phyloP scores from a whole-genome alignment of 2,329 filamentous ascomycete genomes.

The Coleophoma cylindrospora region DNA sequence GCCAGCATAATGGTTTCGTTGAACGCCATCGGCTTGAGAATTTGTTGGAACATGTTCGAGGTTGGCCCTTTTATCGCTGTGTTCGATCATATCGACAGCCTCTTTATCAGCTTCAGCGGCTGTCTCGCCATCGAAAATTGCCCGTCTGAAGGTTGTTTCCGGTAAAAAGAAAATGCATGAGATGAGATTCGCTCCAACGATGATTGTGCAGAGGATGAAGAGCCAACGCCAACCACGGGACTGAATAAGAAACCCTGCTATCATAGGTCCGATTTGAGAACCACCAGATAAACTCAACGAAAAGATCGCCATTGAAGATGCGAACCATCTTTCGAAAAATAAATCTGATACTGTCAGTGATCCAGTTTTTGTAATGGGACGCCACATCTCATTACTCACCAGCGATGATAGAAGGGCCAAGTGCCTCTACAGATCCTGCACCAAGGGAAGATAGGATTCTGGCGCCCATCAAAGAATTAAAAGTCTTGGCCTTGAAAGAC shows the following conservation, averaged over 20 bases:
- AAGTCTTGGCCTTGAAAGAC: slow-evolving; percentile 25
- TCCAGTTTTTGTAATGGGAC: too few relatives aligned
- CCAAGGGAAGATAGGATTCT: slow-evolving; percentile 27
- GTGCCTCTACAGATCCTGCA: slow-evolving; percentile 22
- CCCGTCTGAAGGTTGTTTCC: slow-evolving; percentile 26
- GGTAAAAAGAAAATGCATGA: slow-evolving; percentile 28
- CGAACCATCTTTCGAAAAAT: slow-evolving; percentile 15
- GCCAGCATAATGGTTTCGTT: slow-evolving; percentile 17
- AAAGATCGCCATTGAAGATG: slow-evolving; percentile 27
- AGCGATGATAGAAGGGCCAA: slow-evolving; percentile 27
- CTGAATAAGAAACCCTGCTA: slow-evolving; percentile 28
- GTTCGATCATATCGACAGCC: slow-evolving; percentile 12
- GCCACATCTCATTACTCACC: slow-evolving; percentile 12
- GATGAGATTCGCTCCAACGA: slow-evolving; percentile 25
- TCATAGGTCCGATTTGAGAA: slow-evolving; percentile 29
- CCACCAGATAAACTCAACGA: slow-evolving; percentile 27
- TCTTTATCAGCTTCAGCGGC: slow-evolving; percentile 16
- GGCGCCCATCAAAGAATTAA: slow-evolving; percentile 26
- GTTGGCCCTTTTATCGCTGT: slow-evolving; percentile 11
- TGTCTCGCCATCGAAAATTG: slow-evolving; percentile 19
- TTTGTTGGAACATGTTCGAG: slow-evolving; percentile 1
- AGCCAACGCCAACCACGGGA: slow-evolving; percentile 32
- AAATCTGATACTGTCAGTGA: slow-evolving; percentile 3
- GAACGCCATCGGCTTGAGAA: slow-evolving; percentile 3
- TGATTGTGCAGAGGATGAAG: slow-evolving; percentile 28